Conservation (phyloP, 1,284 basidiomycete species). For the Singerocomus rubriflavus region DNA sequence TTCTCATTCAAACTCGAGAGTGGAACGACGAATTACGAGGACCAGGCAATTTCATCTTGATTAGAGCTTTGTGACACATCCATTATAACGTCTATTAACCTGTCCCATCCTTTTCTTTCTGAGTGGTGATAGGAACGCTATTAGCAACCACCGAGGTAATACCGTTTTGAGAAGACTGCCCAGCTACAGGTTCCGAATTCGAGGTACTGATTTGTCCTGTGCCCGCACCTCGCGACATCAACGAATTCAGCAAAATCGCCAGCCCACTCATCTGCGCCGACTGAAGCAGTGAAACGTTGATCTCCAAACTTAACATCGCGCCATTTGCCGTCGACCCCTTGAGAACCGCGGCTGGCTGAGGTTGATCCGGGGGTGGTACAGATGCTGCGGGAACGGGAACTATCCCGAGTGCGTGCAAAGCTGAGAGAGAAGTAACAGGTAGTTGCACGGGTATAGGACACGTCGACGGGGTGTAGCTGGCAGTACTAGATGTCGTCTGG, state of each 20-base stretch:
- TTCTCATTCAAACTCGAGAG: background rate
- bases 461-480: slow-evolving; percentile 38
- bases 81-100: slow-evolving; percentile 23
- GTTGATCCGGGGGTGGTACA: slow-evolving; percentile 52
- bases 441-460: slow-evolving; percentile 70
- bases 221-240: slow-evolving; percentile 42
- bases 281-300: slow-evolving; percentile 69
- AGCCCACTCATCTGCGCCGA: slow-evolving; percentile 69
- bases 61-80: slow-evolving; percentile 15
- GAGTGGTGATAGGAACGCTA: slow-evolving; percentile 6
- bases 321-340: slow-evolving; percentile 67
- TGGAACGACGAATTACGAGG: background rate
- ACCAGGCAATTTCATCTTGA: slow-evolving; percentile 7
- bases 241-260: slow-evolving; percentile 63
- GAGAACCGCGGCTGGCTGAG: slow-evolving; percentile 66
- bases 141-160: slow-evolving; percentile 6
- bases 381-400: slow-evolving; percentile 62
- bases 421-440: slow-evolving; percentile 64
- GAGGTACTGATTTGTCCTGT: slow-evolving; percentile 22
- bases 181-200: slow-evolving; percentile 10
- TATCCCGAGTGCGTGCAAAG: slow-evolving; percentile 68
- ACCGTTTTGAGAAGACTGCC: slow-evolving; percentile 21
- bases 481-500: slow-evolving; percentile 24
- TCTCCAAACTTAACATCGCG: slow-evolving; percentile 66
- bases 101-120: slow-evolving; percentile 24